Evolutionary conservation across 306 rosid species (phyloP).

Genomic region (Lupinus albus): DNA sequence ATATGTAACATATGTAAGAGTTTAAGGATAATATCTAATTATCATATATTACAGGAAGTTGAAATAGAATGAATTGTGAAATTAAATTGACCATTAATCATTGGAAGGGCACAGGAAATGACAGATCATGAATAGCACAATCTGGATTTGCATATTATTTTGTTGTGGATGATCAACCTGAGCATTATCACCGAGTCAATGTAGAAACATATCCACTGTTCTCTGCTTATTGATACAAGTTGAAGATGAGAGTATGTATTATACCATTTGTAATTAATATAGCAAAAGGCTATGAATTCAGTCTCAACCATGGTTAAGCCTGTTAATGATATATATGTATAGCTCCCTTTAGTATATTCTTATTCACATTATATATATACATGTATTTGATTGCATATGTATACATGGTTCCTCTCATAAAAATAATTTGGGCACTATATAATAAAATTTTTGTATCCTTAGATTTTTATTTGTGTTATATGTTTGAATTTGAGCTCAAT

Average conservation of each 20-base stretch:
- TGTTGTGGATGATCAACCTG: not conserved
- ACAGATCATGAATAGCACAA: slow-evolving; percentile 28
- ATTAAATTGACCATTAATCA: not conserved
- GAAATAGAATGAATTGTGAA: not conserved
- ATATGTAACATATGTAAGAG: too few relatives aligned
- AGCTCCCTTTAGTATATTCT: too few relatives aligned
- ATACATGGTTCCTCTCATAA: too few relatives aligned
- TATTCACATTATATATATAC: too few relatives aligned
- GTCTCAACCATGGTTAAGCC: too few relatives aligned
- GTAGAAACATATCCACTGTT: not conserved
- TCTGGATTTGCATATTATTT: not conserved
- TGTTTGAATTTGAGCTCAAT: too few relatives aligned
- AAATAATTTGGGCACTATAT: too few relatives aligned
- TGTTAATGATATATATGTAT: too few relatives aligned
- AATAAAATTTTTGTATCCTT: too few relatives aligned
- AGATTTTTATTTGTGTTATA: too few relatives aligned
- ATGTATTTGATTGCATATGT: too few relatives aligned
- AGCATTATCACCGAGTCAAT: not conserved
- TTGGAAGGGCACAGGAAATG: not conserved
- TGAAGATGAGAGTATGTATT: not conserved
- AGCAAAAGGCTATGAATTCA: not conserved
- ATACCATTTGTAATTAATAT: not conserved
- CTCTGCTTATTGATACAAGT: not conserved
- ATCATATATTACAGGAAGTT: not conserved
- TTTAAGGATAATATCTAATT: not conserved